Base-by-base conservation (phyloP, 2,329 filamentous ascomycete genomes). In the Fusarium sarcochroum region DNA sequence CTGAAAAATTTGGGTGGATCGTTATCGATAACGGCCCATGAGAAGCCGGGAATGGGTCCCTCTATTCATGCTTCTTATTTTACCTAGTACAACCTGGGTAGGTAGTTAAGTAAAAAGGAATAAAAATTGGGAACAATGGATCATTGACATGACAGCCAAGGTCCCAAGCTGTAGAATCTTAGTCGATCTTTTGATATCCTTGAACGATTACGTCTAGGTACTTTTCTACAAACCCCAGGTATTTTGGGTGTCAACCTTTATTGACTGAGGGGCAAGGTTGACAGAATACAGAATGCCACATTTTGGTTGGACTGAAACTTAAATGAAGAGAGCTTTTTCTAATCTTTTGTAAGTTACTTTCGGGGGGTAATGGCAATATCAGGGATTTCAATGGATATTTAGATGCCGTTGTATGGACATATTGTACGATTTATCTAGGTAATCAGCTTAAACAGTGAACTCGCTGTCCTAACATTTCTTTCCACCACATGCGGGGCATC, bases 21-120 rank as follows among this genome's bases (percentile, higher is more conserved):
- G 54, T 75, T 77, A 77, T 77, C 76, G 76, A 77, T 77, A 77
- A 77, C 50, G 41, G 38, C n/a, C 25, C 46, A 48, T 44, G 40
- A 38, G 35, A 38, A 34, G 49, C 35, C 30, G 40, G 32, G 32
- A 18, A 15, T 35, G 40, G 58, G 45, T 44, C 51, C 34, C 37
- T 17, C 18, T 34, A 35, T 32, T 58, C 25, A 25, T 40, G 23
- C 2, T 56, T 49, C 20, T 45, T 48, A 7, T 20, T 47, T 17
- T 14, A 40, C 23, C 40, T 48, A n/a, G 17, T 37, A 41, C 8
- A 4, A 9, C 21, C n/a, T 15, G 27, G 18, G n/a, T 34, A n/a
- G 15, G 18, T 35, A 27, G 14, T 30, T 30, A 30, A 30, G 18
- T 21, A 18, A 32, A 27, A 14, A 48, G 37, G 17, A 13, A 20